These are phyloP conservation scores for Phytopythium aichiense DNA, from an alignment of 352 stramenopile genomes.

Conservation along the genomic window DNA sequence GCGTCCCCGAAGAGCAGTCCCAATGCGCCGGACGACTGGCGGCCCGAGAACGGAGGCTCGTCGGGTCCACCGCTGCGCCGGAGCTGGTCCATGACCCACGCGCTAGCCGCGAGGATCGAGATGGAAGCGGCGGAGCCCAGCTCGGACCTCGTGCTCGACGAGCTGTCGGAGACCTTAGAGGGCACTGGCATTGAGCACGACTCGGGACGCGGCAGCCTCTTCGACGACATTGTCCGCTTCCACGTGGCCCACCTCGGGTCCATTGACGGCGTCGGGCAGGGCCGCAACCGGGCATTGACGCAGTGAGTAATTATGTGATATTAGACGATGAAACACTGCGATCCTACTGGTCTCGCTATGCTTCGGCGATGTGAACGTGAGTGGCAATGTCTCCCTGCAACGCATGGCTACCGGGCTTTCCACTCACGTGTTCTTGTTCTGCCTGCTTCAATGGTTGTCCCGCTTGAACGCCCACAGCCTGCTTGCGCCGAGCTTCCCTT, in stretches of 20 bases:
- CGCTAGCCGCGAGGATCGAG: background rate
- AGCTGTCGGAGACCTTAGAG: conserved; percentile 24
- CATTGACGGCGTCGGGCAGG: background rate
- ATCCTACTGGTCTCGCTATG: no score
- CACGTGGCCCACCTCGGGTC: conserved; percentile 28
- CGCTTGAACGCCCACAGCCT: no score
- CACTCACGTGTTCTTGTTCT: no score
- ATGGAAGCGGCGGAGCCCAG: background rate
- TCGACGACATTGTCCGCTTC: conserved; percentile 43
- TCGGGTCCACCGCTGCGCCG: background rate
- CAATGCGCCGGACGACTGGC: background rate
- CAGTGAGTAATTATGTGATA: background rate
- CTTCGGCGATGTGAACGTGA: no score
- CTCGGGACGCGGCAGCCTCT: conserved; percentile 12
- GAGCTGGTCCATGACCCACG: background rate
- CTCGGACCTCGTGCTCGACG: conserved; percentile 16
- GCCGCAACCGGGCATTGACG: background rate
- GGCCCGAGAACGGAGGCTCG: background rate
- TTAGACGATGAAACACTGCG: no score
- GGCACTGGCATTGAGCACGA: conserved; percentile 20
- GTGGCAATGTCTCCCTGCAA: no score
- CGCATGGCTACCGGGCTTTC: no score
- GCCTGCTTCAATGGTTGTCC: no score
- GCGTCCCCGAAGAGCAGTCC: conserved; percentile 1
- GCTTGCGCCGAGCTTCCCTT: no score